Percentiles rank a stretch among this genome's conserved stretches.
Conservation (phyloP, 805 yeast species). For the Yamadazyma sp. region DNA sequence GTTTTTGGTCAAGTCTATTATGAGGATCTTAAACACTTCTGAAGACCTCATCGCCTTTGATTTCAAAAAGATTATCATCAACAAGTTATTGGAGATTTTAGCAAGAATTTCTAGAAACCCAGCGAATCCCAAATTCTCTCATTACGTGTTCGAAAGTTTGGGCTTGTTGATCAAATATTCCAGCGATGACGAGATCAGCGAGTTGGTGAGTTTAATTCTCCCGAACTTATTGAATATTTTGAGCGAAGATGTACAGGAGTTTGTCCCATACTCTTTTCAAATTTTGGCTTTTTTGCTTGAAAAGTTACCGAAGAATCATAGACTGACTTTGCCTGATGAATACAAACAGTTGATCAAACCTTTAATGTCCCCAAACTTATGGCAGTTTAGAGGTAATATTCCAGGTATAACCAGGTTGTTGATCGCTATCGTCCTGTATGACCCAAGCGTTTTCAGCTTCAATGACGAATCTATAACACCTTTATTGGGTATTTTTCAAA, state of each 20-base stretch:
- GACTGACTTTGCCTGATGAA: constrained; percentile 53
- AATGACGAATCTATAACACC: constrained; percentile 55
- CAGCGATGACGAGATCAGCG: constrained; percentile 28
- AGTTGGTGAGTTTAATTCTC: constrained; percentile 53
- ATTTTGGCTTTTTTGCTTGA: constrained; percentile 79
- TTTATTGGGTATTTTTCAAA: constrained; percentile 94
- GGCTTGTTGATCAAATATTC: constrained; percentile 67
- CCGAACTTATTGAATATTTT: constrained; percentile 68
- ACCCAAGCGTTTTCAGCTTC: constrained; percentile 39
- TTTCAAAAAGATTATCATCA: constrained; percentile 49
- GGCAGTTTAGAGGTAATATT: constrained; percentile 92
- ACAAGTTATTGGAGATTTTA: constrained; percentile 69
- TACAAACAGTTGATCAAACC: constrained; percentile 75
- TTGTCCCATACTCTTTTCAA: constrained; percentile 90
- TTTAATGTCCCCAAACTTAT: constrained; percentile 80
- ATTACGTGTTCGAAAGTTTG: constrained; percentile 85
- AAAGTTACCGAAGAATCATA: constrained; percentile 42
- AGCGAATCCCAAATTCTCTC: constrained; percentile 91
- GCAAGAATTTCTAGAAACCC: constrained; percentile 81
- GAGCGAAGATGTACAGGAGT: constrained; percentile 87
- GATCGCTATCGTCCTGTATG: constrained; percentile 59
- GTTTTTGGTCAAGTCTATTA: constrained; percentile 82
- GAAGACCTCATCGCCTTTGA: constrained; percentile 57
- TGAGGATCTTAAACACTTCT: constrained; percentile 75
- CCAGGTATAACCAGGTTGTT: constrained; percentile 89